Evolutionary conservation across 1,284 basidiomycete genomes (phyloP), one percentile per base, ranked within the genome.

Genomic region (Marasmius tenuissimus): DNA sequence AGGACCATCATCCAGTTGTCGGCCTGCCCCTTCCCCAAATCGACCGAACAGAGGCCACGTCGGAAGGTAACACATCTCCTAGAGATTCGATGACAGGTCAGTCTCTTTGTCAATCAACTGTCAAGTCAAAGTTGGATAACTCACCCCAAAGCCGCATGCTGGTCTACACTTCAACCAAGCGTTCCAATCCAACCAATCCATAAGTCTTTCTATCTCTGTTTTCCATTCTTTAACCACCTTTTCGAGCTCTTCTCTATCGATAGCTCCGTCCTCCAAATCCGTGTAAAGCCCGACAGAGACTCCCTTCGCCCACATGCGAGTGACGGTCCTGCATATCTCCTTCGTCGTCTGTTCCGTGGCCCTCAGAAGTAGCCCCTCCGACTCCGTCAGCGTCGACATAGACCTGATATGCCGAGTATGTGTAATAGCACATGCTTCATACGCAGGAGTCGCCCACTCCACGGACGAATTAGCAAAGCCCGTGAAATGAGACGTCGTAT

Each of bases 301-400:
- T 33, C 76, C 75, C 45, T 74, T 66, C 4, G 72, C 73, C 81
- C 83, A 85, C 67, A 84, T 72, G 27, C 69, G 72, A 3, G 75
- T 76, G 47, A 80, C 58, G 4, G 78, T 73, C 0, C 80, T 73
- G 61, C 83, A 85, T 27, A 85, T 81, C 67, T 84, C 81, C 37
- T 67, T 72, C 0, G 61, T 72, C 0, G 76, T 77, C 3, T 69
- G 74, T 56, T 75, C 72, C 4, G 78, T 61, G 2, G 77, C 70
- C 9, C 56, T 55, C 16, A 76, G 69, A 49, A 83, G 65, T 7
- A 76, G 50, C 8, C 18, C 61, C 62, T 83, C 79, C 2, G 76
- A 76, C 4, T 63, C 55, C 0, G 78, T 78, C 63, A 81, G 66
- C 0, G 57, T 55, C 0, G 55, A 57, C 48, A 9, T 59, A 51